A percentile compares a stretch with the other conserved stretches of the same genome.
Conservation (phyloP, 371 early-diverging fungal genomes). For the Fennellomyces sp. region DNA sequence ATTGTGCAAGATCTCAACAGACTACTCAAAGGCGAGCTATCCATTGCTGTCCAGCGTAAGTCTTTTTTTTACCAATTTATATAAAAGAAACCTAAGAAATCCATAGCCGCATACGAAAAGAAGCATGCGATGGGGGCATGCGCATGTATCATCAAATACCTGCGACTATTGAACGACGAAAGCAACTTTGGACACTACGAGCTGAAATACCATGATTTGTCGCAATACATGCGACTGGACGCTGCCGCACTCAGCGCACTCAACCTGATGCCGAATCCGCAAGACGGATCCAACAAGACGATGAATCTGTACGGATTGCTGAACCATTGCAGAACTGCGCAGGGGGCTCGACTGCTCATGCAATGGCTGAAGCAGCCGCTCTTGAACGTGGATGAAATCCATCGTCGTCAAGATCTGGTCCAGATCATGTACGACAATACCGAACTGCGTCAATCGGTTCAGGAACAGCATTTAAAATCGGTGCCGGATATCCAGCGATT, state of each 20-base stretch:
- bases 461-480: constrained; percentile 74
- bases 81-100: neutral
- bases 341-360: constrained; percentile 85
- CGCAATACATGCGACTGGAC: constrained; percentile 93
- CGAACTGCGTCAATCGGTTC: constrained; percentile 73
- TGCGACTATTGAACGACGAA: constrained; percentile 76
- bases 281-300: constrained; percentile 79
- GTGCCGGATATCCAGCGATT: constrained; percentile 91
- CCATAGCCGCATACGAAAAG: constrained; percentile 79
- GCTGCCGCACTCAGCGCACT: constrained; percentile 89
- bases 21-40: constrained; percentile 71
- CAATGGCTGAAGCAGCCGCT: constrained; percentile 97
- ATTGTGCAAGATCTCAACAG: constrained; percentile 88
- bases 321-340: constrained; percentile 89
- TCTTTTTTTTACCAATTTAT: constrained; percentile 1
- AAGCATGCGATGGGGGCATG: constrained; percentile 78
- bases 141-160: constrained; percentile 81
- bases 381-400: constrained; percentile 73
- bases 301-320: constrained; percentile 87
- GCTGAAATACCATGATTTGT: constrained; percentile 73
- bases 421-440: constrained; percentile 73
- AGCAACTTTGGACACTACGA: constrained; percentile 76
- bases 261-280: constrained; percentile 81
- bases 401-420: constrained; percentile 79
- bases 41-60: constrained; percentile 70